These are phyloP conservation scores for Alternaria alternata DNA, from an alignment of 2,329 filamentous ascomycete species.

Conservation along the genomic window DNA sequence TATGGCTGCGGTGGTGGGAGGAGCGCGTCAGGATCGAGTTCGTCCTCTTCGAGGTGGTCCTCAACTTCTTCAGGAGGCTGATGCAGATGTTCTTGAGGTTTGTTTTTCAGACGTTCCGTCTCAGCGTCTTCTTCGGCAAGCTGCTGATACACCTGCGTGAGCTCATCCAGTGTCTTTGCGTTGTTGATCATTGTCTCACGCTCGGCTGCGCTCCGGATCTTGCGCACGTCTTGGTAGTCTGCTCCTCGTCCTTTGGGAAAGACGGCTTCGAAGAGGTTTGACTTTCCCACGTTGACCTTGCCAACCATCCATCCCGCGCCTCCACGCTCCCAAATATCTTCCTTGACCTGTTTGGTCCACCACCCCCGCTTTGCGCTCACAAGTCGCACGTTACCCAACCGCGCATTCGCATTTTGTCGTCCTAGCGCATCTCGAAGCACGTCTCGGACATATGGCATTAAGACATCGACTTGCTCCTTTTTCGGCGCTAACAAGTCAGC, in stretches of 20 bases:
- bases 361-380: constrained; percentile 87
- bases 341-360: constrained; percentile 89
- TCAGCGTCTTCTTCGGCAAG: constrained; percentile 47
- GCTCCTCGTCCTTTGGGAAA: constrained; percentile 73
- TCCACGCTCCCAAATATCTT: constrained; percentile 83
- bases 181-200: constrained; percentile 41
- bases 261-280: constrained; percentile 84
- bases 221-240: constrained; percentile 48
- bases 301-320: constrained; percentile 95
- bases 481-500: constrained; percentile 84
- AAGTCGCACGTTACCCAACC: constrained; percentile 86
- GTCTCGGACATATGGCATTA: constrained; percentile 85
- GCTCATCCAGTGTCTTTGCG: constrained; percentile 39
- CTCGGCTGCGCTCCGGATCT: constrained; percentile 45
- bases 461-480: constrained; percentile 80
- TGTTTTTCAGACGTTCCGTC: constrained; percentile 29
- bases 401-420: constrained; percentile 69
- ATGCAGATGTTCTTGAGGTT: constrained; percentile 28
- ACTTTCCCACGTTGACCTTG: constrained; percentile 98
- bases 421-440: constrained; percentile 81
- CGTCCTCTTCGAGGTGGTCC: constrained; percentile 32
- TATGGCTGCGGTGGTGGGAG: constrained; percentile 80
- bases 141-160: constrained; percentile 35
- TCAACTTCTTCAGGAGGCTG: constrained; percentile 30
- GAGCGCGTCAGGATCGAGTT: constrained; percentile 56